These are phyloP conservation scores for Mycena kentingensis DNA, from an alignment of 768 basidiomycete species.

Conservation along the genomic window DNA sequence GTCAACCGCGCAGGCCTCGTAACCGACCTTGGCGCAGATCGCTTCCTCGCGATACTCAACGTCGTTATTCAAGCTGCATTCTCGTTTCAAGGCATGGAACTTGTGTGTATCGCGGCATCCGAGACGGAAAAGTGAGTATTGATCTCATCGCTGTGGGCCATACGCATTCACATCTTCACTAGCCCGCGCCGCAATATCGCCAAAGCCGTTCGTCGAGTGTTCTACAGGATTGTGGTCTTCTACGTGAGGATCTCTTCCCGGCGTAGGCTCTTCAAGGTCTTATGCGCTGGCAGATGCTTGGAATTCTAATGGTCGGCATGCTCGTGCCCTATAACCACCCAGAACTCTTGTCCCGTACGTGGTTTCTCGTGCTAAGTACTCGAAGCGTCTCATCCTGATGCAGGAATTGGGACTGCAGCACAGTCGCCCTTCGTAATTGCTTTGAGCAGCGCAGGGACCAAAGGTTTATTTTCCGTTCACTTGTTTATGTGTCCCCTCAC, in stretches of 20 bases:
- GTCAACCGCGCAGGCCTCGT: conserved; percentile 46
- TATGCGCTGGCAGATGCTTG: conserved; percentile 51
- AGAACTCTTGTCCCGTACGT: conserved; percentile 44
- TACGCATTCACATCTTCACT: neutral
- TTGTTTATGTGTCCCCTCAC: conserved; percentile 22
- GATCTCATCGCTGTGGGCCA: too few relatives aligned
- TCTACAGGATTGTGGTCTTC: conserved; percentile 80
- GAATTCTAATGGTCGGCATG: conserved; percentile 76
- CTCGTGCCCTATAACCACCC: conserved; percentile 71
- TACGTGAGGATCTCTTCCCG: conserved; percentile 47
- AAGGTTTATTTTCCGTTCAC: conserved; percentile 36
- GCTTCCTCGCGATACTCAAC: conserved; percentile 47
- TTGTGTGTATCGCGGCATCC: conserved; percentile 68
- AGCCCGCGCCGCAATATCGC: conserved; percentile 79
- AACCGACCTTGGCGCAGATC: conserved; percentile 44
- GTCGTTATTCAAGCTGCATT: conserved; percentile 62
- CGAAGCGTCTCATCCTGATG: neutral
- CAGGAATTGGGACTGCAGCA: conserved; percentile 62
- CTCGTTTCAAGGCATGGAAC: conserved; percentile 78
- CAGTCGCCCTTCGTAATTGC: conserved; percentile 87
- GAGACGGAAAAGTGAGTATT: conserved; percentile 53
- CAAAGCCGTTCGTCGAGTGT: conserved; percentile 74
- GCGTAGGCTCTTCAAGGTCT: neutral
- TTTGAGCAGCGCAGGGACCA: conserved; percentile 69
- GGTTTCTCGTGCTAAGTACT: neutral